Evolutionary conservation across 2,329 filamentous ascomycete species (phyloP), one percentile per base, ranked within the genome.

Genomic region (Curvularia hawaiiensis): DNA sequence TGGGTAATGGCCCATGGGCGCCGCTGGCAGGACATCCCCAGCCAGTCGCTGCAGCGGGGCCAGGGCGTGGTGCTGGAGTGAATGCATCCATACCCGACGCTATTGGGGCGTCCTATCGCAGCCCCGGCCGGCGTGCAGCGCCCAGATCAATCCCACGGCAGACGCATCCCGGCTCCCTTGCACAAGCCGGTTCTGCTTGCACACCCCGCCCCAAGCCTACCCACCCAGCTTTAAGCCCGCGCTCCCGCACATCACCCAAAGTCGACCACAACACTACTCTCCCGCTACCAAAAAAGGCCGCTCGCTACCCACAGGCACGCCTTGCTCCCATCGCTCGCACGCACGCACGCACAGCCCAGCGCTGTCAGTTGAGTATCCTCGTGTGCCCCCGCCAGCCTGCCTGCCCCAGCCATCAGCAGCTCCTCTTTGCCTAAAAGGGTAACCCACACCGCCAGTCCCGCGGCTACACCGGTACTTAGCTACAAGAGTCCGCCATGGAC

Each of bases 401-500:
- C 40, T 38, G 35, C 40, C 40, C 40, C 40, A 43, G 40, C 40
- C 40, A 24, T 43, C 24, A 4, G 40, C 40, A 26, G 40, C 40
- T 52, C 60, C 58, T 60, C 41, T 66, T 71, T 73, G 46, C 74
- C 74, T 38, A 72, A 75, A 69, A 60, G 57, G 69, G 72, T 69
- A 67, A 63, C 67, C 72, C 70, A 73, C 74, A 76, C 74, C 73
- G 74, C 74, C 69, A 72, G 69, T 75, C 69, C 66, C 63, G 62
- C 65, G 56, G 55, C 69, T 67, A 77, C 75, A 75, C 74, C 71
- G 74, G 69, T 75, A 74, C 71, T 75, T 74, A 66, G 60, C 69
- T 74, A 75, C 74, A 76, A 77, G 71, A 73, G 64, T 60, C 71
- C 67, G 61, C 64, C 70, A 77, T 78, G 74, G 71, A 72, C 66